These are phyloP conservation scores for Leptoxyphium fumago DNA, from an alignment of 2,329 filamentous ascomycete species.

Conservation along the genomic window DNA sequence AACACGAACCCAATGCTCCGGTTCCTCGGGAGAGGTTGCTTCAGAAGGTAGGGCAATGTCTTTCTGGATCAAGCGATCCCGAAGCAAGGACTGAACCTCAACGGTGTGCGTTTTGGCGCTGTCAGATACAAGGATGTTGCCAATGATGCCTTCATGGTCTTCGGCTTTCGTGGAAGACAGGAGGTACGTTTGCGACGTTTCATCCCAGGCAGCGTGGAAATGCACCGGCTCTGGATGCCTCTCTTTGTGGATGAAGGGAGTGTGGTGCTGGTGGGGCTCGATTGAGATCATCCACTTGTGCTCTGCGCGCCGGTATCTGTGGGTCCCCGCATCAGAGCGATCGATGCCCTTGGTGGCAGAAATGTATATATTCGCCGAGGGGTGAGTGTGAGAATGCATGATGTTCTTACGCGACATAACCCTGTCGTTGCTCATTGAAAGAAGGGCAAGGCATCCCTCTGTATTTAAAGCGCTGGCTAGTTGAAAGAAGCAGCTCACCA, in stretches of 20 bases:
- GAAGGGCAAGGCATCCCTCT: no score
- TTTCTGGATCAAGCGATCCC: constrained; percentile 1
- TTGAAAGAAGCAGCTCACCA: no score
- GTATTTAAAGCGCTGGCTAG: no score
- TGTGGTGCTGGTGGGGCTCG: constrained; percentile 6
- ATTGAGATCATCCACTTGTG: constrained; percentile 9
- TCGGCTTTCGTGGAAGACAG: constrained; percentile 2
- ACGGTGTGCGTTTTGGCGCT: constrained; percentile 2
- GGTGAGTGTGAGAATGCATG: neutral
- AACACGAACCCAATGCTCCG: constrained; percentile 6
- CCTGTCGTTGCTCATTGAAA: no score
- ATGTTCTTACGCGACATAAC: neutral
- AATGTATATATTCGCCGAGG: constrained; percentile 7
- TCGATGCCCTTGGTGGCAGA: constrained; percentile 5
- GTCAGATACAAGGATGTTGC: constrained; percentile 6
- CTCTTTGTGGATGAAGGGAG: constrained; percentile 1
- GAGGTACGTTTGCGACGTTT: constrained; percentile 1
- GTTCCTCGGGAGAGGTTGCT: constrained; percentile 1
- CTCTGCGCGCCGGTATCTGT: constrained; percentile 3
- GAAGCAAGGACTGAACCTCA: constrained; percentile 1
- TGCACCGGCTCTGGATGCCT: constrained; percentile 5
- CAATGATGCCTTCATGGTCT: constrained; percentile 6
- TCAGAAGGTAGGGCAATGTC: neutral
- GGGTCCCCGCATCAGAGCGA: neutral
- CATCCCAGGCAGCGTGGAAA: constrained; percentile 4